Base-by-base conservation (phyloP, 1,284 basidiomycete species). In the Tilletia caries region DNA sequence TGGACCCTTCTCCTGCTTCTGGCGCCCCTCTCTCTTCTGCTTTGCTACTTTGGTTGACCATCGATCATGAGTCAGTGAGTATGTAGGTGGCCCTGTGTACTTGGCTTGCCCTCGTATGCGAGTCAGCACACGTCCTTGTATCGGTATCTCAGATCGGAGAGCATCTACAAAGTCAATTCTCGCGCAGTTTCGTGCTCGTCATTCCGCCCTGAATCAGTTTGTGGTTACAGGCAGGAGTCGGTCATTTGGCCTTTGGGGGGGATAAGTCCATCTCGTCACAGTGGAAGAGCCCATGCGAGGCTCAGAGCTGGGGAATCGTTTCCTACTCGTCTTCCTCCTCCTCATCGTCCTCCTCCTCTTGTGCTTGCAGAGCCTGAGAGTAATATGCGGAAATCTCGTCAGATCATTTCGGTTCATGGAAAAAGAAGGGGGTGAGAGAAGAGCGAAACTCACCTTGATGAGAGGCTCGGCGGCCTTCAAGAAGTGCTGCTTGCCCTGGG, bases 401-500 rank as follows among this genome's bases (percentile, higher is more conserved):
- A n/a, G n/a, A n/a, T n/a, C n/a, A n/a, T n/a, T n/a, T n/a, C n/a
- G n/a, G n/a, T n/a, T n/a, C n/a, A n/a, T n/a, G n/a, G n/a, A n/a
- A n/a, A 41, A 41, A 41, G 67, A 10, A 65, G n/a, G 41, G 66
- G 37, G 18, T 6, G 52, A 25, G 25, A 33, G 33, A 65, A 25
- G 25, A 33, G 33, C 64, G 37, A 10, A 70, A 78, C 86, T 70
- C 81, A 91, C 93, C 88, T 95, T 94, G 81, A 97, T 93, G 48
- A 98, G 88, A 5, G 91, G 83, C 84, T 92, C 91, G 1, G 92
- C 91, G 68, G 87, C 89, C 86, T 93, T 94, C 76, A 97, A 86
- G 87, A 98, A 97, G 84, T 95, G 91, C 83, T 95, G 92, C 83
- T 91, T 90, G 67, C 94, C 95, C 83, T 96, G 92, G 1, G 92